These are phyloP conservation scores for Paraphaeosphaeria minitans DNA, from an alignment of 2,329 filamentous ascomycete genomes.

Conservation along the genomic window DNA sequence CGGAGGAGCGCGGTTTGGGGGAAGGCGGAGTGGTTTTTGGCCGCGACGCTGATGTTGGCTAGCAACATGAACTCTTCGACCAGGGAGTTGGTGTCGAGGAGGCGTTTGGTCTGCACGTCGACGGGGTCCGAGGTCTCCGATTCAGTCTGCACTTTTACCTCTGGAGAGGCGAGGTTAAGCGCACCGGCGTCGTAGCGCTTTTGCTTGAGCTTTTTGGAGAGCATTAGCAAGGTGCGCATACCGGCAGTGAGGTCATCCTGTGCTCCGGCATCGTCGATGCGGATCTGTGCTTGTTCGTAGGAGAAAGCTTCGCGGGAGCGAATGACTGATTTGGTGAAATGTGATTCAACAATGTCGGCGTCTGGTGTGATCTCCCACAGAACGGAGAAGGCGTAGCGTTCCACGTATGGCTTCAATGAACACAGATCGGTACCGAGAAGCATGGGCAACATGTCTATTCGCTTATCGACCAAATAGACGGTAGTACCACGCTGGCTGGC, in stretches of 20 bases:
- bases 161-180: constrained; percentile 93
- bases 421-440: constrained; percentile 95
- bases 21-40: constrained; percentile 87
- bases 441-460: constrained; percentile 98
- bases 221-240: constrained; percentile 82
- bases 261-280: constrained; percentile 87
- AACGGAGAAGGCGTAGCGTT: constrained; percentile 65
- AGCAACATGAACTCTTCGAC: constrained; percentile 99
- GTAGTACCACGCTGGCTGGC: constrained; percentile 93
- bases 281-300: constrained; percentile 93
- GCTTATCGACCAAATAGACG: constrained; percentile 97
- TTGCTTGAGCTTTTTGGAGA: constrained; percentile 91
- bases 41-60: constrained; percentile 92
- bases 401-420: constrained; percentile 96
- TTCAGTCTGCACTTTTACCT: constrained; percentile 94
- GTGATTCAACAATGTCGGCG: constrained; percentile 81
- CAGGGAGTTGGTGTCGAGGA: constrained; percentile 93
- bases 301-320: constrained; percentile 95
- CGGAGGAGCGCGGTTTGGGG: constrained; percentile 94
- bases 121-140: constrained; percentile 95
- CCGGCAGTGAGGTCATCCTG: constrained; percentile 87
- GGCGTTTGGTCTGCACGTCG: constrained; percentile 93
- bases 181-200: constrained; percentile 95
- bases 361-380: constrained; percentile 81
- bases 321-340: constrained; percentile 98